Base-by-base conservation (phyloP, 164 flowering plant species). In the Platanus orientalis region DNA sequence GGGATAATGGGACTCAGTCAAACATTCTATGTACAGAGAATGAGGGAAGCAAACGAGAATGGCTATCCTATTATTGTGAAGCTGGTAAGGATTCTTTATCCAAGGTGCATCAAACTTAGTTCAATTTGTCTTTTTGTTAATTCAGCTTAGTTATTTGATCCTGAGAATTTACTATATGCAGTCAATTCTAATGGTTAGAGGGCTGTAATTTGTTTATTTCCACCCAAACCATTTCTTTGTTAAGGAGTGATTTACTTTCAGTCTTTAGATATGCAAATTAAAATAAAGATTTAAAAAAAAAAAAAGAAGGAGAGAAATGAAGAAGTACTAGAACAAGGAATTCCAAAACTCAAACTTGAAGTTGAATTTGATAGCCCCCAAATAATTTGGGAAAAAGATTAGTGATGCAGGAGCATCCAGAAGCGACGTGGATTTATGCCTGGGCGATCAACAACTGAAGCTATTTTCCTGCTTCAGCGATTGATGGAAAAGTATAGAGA, bases 51-150 rank as follows among this genome's bases (percentile, higher is more conserved):
- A 68, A 71, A 58, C 61, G 63, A 32, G 79, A 69, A 58, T 64
- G 62, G 74, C 56, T 28, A 34, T 57, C 73, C 39, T 54, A 53
- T 71, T 64, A 42, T 16, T 44, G 36, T 55, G 69, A 74, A 54
- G 54, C 77, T 62, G 85, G 88, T 82, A 74, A 64, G 73, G 13
- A 17, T 30, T 23, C 61, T 16, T 36, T 7, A 36, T 54, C 11
- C 21, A 7, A 16, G 1, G 11, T 7, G 7, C 21, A 23, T 9
- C 14, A 10, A 34, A 45, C 16, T 45, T 2, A 45, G 49, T 16
- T 45, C 49, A 45, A 6, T 45, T 2, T 45, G 16, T 19, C 49
- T 45, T 16, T 45, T 45, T 13, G 12, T 45, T 45, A 19, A 45
- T 45, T 45, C 49, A 36, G 42, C 49, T 45, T 45, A 5, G 4